A percentile compares a stretch with the other conserved stretches of the same genome.
These are phyloP conservation scores for Psilocybe mexicana DNA, from an alignment of 1,284 basidiomycete genomes.

Conservation along the genomic window DNA sequence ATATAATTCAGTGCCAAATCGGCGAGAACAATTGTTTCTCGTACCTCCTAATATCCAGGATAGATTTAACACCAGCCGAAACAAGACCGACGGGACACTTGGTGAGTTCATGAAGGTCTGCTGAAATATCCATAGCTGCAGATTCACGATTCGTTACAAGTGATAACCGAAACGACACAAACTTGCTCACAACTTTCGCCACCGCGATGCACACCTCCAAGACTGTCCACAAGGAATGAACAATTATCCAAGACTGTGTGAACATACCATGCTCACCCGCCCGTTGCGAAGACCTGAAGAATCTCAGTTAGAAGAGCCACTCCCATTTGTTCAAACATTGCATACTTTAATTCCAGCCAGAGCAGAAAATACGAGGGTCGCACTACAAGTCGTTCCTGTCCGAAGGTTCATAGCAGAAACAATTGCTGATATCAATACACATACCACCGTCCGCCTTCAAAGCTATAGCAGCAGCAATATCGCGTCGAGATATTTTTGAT, in stretches of 20 bases:
- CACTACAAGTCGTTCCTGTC: constrained; percentile 79
- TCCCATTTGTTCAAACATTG: background rate
- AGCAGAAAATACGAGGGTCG: constrained; percentile 83
- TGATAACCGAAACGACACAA: background rate
- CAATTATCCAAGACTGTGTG: background rate
- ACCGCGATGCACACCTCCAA: constrained; percentile 93
- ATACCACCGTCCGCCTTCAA: constrained; percentile 75
- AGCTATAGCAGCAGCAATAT: constrained; percentile 80
- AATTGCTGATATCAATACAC: constrained; percentile 1
- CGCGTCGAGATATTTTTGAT: constrained; percentile 86
- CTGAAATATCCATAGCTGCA: constrained; percentile 92
- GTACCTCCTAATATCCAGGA: constrained; percentile 88
- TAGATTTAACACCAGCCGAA: constrained; percentile 94
- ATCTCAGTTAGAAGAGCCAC: background rate
- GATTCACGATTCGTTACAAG: constrained; percentile 7
- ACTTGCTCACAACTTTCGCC: constrained; percentile 74
- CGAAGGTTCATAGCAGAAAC: background rate
- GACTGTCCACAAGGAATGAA: constrained; percentile 36
- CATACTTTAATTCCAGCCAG: constrained; percentile 79
- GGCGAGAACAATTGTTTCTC: constrained; percentile 4
- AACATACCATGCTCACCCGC: constrained; percentile 53
- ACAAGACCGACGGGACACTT: constrained; percentile 88
- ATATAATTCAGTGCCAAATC: background rate
- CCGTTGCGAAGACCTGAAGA: constrained; percentile 74
- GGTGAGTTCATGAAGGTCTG: constrained; percentile 83